phyloP scores from a whole-genome alignment of 345 rosid genomes.

The Boechera stricta region DNA sequence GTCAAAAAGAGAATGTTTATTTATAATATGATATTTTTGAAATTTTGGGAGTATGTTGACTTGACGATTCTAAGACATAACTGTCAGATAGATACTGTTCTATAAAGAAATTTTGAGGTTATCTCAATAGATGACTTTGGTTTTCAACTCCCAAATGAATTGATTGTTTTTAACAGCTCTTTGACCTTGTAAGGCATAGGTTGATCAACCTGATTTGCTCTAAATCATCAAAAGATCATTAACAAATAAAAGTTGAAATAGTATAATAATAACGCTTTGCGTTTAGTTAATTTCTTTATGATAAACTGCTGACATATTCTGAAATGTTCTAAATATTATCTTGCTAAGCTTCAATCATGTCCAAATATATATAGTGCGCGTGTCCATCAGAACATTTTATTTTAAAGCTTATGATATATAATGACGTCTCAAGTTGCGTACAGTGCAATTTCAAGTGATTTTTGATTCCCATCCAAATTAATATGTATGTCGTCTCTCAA shows the following conservation, averaged over 20 bases:
- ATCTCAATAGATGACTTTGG: neutral
- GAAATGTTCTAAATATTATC: neutral
- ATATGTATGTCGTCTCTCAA: neutral
- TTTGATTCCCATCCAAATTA: neutral
- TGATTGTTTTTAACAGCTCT: neutral
- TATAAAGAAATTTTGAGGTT: neutral
- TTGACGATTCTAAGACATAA: neutral
- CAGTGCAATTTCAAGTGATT: neutral
- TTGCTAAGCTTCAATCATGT: neutral
- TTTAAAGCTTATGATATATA: neutral
- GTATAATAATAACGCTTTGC: neutral
- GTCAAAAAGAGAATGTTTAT: neutral
- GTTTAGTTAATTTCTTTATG: neutral
- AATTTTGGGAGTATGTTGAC: neutral
- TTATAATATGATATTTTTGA: neutral
- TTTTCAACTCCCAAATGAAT: constrained; percentile 15
- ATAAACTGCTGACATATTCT: neutral
- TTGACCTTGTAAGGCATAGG: neutral
- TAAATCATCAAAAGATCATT: neutral
- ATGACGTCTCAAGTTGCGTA: neutral
- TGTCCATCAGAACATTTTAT: neutral
- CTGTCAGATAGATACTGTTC: constrained; percentile 1
- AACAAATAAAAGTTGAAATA: neutral
- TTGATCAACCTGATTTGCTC: constrained; percentile 8
- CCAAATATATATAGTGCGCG: neutral